phyloP scores from a whole-genome alignment of 331 rosid genomes.

The Pyrus hybrid region DNA sequence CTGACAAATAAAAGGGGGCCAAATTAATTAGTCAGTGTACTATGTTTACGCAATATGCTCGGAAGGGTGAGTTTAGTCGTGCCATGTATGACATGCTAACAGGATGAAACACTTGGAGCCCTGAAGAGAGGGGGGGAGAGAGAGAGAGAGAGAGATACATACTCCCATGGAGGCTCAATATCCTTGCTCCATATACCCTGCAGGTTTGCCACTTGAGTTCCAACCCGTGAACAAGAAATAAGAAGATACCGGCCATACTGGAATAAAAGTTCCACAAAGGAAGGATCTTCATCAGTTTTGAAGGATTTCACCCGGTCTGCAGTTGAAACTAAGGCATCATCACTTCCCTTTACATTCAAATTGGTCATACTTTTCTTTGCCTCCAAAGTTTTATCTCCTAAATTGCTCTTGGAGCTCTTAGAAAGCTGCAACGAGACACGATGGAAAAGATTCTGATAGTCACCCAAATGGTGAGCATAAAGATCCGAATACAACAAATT shows the following conservation, averaged over 20 bases:
- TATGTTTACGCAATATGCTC: background rate
- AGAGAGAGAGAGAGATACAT: constrained; percentile 25
- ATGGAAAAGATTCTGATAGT: constrained; percentile 77
- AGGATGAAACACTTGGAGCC: background rate
- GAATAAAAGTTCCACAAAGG: constrained; percentile 81
- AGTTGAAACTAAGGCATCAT: constrained; percentile 45
- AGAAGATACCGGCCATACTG: constrained; percentile 92
- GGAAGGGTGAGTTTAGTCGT: background rate
- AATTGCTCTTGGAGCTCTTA: constrained; percentile 41
- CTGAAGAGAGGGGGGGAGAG: background rate
- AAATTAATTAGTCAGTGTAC: background rate
- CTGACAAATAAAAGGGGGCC: background rate
- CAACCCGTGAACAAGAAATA: constrained; percentile 80
- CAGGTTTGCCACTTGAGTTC: constrained; percentile 79
- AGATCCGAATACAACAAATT: constrained; percentile 47
- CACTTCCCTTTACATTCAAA: constrained; percentile 26
- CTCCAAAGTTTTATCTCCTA: constrained; percentile 13
- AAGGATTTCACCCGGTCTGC: constrained; percentile 80
- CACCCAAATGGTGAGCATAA: constrained; percentile 59
- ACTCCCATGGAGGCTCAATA: constrained; percentile 88
- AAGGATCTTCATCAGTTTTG: constrained; percentile 83
- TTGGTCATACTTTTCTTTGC: constrained; percentile 15
- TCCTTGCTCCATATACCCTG: constrained; percentile 95
- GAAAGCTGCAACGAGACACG: constrained; percentile 92
- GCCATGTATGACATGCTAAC: too few species aligned